Evolutionary conservation across 805 yeast species (phyloP).

Genomic region (Metahyphopichia silvanorum): DNA sequence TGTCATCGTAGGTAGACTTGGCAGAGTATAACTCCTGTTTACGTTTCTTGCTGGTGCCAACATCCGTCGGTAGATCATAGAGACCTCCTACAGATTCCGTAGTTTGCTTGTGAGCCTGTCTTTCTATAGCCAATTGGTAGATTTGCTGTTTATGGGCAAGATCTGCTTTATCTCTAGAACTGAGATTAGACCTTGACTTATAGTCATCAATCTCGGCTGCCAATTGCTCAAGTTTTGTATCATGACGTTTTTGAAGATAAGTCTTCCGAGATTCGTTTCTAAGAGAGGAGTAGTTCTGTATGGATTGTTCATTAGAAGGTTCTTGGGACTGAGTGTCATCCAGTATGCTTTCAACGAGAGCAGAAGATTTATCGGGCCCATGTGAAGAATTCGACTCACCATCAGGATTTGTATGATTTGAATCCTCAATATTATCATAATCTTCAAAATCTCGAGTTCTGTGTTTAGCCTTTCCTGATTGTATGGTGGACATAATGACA

Average conservation of each 20-base stretch:
- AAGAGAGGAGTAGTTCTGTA: slow-evolving; percentile 5
- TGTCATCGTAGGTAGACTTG: slow-evolving; percentile 13
- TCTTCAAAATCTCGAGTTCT: slow-evolving; percentile 7
- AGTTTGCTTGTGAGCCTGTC: slow-evolving; percentile 14
- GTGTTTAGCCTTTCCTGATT: slow-evolving; percentile 11
- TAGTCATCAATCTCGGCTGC: slow-evolving; percentile 11
- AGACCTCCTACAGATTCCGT: slow-evolving; percentile 1
- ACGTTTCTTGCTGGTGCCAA: slow-evolving; percentile 45
- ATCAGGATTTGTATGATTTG: too few species aligned
- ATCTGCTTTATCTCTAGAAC: slow-evolving; percentile 12
- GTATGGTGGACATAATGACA: slow-evolving; percentile 6
- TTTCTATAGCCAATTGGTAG: slow-evolving; percentile 12
- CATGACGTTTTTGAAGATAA: slow-evolving; percentile 19
- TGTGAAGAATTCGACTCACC: slow-evolving; percentile 16
- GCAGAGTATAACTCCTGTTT: slow-evolving; percentile 50
- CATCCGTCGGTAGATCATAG: slow-evolving; percentile 58
- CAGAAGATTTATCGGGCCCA: too few species aligned
- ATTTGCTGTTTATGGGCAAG: slow-evolving; percentile 15
- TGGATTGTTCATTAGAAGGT: neutral
- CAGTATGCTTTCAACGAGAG: too few species aligned
- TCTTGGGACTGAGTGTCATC: too few species aligned
- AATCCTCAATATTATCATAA: too few species aligned
- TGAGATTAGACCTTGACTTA: slow-evolving; percentile 1
- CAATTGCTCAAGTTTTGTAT: slow-evolving; percentile 14
- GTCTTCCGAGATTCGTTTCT: slow-evolving; percentile 15